phyloP scores from a whole-genome alignment of 768 basidiomycete genomes.

The Lepiota venenata region DNA sequence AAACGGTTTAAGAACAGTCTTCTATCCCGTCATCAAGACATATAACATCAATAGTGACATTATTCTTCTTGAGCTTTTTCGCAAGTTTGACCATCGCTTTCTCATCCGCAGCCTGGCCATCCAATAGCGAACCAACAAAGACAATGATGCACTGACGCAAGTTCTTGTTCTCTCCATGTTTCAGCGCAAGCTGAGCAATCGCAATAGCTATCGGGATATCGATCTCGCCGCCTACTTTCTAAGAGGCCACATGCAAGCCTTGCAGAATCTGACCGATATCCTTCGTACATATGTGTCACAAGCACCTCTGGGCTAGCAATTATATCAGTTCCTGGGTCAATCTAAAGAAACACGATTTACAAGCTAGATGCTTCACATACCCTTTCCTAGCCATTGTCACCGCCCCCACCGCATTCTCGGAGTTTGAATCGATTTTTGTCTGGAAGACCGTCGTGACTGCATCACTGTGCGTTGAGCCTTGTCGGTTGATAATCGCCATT shows the following conservation, averaged over 20 bases:
- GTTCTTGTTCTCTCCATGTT: constrained; percentile 98
- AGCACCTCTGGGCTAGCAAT: constrained; percentile 83
- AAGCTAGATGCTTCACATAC: constrained; percentile 40
- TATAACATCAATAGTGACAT: constrained; percentile 91
- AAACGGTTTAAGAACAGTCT: constrained; percentile 72
- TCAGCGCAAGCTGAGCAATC: constrained; percentile 93
- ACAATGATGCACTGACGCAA: constrained; percentile 94
- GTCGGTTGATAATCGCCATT: constrained; percentile 90
- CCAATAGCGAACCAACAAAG: constrained; percentile 89
- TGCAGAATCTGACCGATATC: constrained; percentile 90
- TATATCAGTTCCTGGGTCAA: neutral
- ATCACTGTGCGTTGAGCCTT: constrained; percentile 90
- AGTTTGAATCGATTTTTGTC: constrained; percentile 93
- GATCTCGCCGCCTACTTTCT: constrained; percentile 74
- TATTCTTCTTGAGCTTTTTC: constrained; percentile 99
- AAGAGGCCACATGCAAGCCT: constrained; percentile 67
- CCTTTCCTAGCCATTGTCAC: constrained; percentile 99
- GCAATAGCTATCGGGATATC: constrained; percentile 91
- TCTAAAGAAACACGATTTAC: neutral
- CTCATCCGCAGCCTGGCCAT: constrained; percentile 66
- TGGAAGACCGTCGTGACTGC: constrained; percentile 88
- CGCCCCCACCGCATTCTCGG: constrained; percentile 94
- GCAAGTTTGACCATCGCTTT: constrained; percentile 84
- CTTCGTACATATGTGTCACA: constrained; percentile 88
- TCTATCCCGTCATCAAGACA: constrained; percentile 89